phyloP scores from a whole-genome alignment of 1,284 basidiomycete genomes.

The Trametes pubescens region DNA sequence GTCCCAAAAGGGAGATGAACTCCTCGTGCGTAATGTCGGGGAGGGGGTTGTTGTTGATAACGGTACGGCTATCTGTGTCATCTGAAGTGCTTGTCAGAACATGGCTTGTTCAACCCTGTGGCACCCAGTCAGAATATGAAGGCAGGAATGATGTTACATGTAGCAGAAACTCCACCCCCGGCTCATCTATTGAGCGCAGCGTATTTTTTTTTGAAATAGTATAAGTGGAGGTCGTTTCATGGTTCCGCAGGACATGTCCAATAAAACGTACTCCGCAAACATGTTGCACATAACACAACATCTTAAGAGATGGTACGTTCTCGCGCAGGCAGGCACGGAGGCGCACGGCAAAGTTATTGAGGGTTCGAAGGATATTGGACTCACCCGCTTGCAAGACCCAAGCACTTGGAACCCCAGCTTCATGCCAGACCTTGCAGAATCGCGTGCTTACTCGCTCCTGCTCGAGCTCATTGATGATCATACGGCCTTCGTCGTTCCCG shows the following conservation, averaged over 20 bases:
- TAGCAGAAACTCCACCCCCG: too few species aligned
- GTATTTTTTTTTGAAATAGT: too few species aligned
- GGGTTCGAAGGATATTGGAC: constrained; percentile 22
- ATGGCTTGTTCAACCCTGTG: constrained; percentile 11
- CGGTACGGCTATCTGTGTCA: constrained; percentile 66
- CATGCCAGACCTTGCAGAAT: constrained; percentile 77
- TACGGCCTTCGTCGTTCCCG: constrained; percentile 70
- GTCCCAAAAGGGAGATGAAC: constrained; percentile 78
- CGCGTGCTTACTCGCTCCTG: constrained; percentile 71
- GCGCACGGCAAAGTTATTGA: too few species aligned
- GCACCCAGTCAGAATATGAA: constrained; percentile 15
- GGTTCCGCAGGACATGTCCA: too few species aligned
- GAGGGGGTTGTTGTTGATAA: constrained; percentile 85
- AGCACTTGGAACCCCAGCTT: constrained; percentile 77
- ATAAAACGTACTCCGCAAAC: neutral
- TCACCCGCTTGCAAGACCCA: constrained; percentile 79
- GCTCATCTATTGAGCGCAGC: too few species aligned
- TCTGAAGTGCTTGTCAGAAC: constrained; percentile 45
- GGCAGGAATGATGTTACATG: too few species aligned
- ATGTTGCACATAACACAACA: neutral
- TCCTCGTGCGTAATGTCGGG: constrained; percentile 86
- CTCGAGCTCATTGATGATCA: constrained; percentile 70
- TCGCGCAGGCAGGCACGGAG: too few species aligned
- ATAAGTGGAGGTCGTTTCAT: too few species aligned
- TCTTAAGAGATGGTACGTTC: too few species aligned